Evolutionary conservation across 192 early-diverging fungal genomes (phyloP), one percentile per base, ranked within the genome.

Genomic region (Dimargaris xerosporica): DNA sequence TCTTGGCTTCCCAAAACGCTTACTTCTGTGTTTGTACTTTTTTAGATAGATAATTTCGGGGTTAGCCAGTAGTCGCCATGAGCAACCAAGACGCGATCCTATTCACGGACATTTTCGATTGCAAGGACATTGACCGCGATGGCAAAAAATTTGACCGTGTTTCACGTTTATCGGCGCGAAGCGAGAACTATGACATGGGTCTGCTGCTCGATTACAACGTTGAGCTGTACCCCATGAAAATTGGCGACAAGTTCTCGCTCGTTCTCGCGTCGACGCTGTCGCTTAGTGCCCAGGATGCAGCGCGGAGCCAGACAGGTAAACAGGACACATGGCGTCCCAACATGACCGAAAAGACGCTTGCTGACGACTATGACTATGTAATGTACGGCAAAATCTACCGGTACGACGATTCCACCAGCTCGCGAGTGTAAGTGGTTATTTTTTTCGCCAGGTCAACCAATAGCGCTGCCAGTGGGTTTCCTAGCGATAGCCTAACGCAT

Each of bases 331-430:
- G 89, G 89, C 72, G 83, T 46, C 80, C 83, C 64, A 71, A 61
- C 63, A 66, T 61, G 53, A 73, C 69, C 11, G 85, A 87, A 62
- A 65, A 78, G 61, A 82, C 85, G 59, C 69, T 99, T 65, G 91
- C 90, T 5, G 94, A 99, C 55, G 90, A 96, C 42, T 99, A 90
- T 71, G 94, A 99, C 44, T 99, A 99, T 71, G 94, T 99, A 25
- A 97, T 96, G 93, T 91, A 87, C 72, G 96, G 96, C 52, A 91
- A 93, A 69, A 89, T 94, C 23, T 99, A 93, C 78, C 83, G 91
- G 71, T 97, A 86, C 66, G 93, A 96, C 56, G 92, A 99, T 62
- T 74, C 79, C 30, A 78, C 76, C 47, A 78, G 80, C 5, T 70
- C 82, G 53, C 47, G 69, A 76, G 85, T 86, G 87, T 92, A 80